Conservation (phyloP, 805 yeast species). For the Lipomyces kockii region DNA sequence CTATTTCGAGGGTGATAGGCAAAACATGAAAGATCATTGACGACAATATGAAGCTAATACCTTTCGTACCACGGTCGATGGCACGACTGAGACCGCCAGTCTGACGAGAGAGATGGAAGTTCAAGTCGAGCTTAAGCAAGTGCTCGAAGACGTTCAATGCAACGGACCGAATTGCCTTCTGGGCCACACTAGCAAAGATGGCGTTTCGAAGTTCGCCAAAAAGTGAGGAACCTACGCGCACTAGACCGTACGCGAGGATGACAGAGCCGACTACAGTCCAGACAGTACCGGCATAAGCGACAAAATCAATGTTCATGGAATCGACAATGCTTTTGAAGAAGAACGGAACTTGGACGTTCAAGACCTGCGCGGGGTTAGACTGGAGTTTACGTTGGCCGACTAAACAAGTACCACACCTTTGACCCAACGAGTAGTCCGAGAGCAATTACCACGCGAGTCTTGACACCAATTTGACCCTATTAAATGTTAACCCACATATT, state of each 20-base stretch:
- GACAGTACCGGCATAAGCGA: constrained; percentile 62
- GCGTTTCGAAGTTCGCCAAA: constrained; percentile 96
- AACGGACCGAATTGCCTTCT: constrained; percentile 87
- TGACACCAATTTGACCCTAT: constrained; percentile 63
- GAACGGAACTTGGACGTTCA: constrained; percentile 95
- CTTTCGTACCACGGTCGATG: constrained; percentile 96
- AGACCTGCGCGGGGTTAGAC: constrained; percentile 43
- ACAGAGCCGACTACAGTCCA: constrained; percentile 68
- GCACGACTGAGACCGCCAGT: constrained; percentile 97
- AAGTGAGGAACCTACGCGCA: constrained; percentile 90
- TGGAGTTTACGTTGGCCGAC: not conserved
- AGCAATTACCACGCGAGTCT: constrained; percentile 76
- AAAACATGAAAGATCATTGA: constrained; percentile 98
- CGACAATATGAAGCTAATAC: constrained; percentile 87
- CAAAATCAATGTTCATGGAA: constrained; percentile 91
- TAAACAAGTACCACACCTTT: constrained; percentile 48
- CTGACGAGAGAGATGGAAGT: constrained; percentile 87
- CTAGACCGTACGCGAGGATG: constrained; percentile 87
- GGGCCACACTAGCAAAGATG: constrained; percentile 93
- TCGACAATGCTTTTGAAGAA: constrained; percentile 88
- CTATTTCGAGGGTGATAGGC: constrained; percentile 89
- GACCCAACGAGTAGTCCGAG: constrained; percentile 74
- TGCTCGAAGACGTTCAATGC: constrained; percentile 87
- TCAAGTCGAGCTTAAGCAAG: constrained; percentile 78
- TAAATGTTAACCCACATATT: not conserved